Percentiles rank a stretch among this genome's conserved stretches.
Evolutionary conservation across 176 grass and related monocot species (phyloP).

Genomic region (Musa schizocarpa): DNA sequence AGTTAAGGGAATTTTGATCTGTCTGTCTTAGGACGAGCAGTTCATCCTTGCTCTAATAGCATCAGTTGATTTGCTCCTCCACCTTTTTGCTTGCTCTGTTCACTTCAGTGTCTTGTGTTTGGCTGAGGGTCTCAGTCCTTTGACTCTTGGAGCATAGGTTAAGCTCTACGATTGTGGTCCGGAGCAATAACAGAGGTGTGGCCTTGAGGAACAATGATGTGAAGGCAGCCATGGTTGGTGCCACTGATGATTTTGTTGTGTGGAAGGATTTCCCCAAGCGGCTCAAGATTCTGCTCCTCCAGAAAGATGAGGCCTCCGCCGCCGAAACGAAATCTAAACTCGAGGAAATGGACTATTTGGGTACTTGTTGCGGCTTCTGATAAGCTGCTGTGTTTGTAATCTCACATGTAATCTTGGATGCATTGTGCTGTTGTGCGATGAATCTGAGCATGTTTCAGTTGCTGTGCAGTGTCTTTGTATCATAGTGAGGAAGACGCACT

Average conservation of each 20-base stretch:
- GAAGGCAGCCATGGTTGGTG: background rate
- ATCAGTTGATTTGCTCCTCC: background rate
- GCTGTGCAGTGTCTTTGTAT: background rate
- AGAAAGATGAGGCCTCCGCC: constrained; percentile 19
- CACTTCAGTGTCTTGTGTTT: too few species aligned
- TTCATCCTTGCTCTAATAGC: too few species aligned
- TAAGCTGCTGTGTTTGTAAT: background rate
- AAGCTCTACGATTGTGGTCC: too few species aligned
- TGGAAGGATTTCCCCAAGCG: constrained; percentile 54
- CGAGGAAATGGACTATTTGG: constrained; percentile 31
- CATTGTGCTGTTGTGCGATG: background rate
- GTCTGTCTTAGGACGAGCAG: too few species aligned
- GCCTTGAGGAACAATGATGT: background rate
- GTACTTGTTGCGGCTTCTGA: background rate
- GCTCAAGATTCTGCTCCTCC: constrained; percentile 32
- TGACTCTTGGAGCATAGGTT: too few species aligned
- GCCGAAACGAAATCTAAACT: constrained; percentile 28
- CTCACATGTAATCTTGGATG: background rate
- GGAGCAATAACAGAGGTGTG: too few species aligned
- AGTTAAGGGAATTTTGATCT: too few species aligned
- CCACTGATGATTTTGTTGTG: constrained; percentile 19
- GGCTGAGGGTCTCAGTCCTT: too few species aligned
- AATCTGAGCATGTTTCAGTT: background rate
- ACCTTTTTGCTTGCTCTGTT: background rate
- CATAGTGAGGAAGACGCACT: constrained; percentile 18